Evolutionary conservation across 2,329 filamentous ascomycete genomes (phyloP), one percentile per base, ranked within the genome.

Genomic region (Laburnicola sp.): DNA sequence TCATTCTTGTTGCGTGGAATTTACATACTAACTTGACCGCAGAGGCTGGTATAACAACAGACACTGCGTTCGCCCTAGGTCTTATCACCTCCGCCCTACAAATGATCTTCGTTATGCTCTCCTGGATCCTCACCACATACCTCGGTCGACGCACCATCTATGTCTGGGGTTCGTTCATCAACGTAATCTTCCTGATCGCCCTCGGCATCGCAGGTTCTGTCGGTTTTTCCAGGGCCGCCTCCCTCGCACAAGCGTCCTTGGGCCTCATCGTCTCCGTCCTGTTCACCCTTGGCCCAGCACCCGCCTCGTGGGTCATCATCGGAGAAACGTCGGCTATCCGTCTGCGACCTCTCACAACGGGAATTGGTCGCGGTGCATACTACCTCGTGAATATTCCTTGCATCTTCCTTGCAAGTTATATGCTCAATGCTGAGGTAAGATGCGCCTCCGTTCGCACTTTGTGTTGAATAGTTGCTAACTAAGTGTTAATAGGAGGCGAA

Each of bases 241-340:
- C 68, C 44, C 72, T 80, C 28, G 84, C 84, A 2, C 82, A 85
- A 67, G 85, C 85, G 6, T 82, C 80, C 6, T 74, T 87, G 23
- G 85, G 84, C 56, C 74, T 87, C 45, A 84, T 87, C 59, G 76
- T 87, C 63, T 87, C 85, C 26, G 81, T 88, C 49, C 71, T 86
- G 28, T 88, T 86, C 74, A 81, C 79, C 36, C 69, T 85, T 11
- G 83, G 82, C 58, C 83, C 82, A 25, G 85, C 82, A 2, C 85
- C 85, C 40, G 81, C 82, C 35, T 86, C 84, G 7, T 87, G 81
- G 79, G 81, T 83, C 72, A 84, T 87, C 58, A 87, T 87, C 40
- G 83, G 81, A 59, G 85, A 87, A 70, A 87, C 85, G 2, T 86
- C 85, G 0, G 74, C 85, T 44, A 79, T 87, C 48, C 84, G 85